Evolutionary conservation across 257 asterid genomes (phyloP).

Genomic region (Nicotiana obtusifolia): DNA sequence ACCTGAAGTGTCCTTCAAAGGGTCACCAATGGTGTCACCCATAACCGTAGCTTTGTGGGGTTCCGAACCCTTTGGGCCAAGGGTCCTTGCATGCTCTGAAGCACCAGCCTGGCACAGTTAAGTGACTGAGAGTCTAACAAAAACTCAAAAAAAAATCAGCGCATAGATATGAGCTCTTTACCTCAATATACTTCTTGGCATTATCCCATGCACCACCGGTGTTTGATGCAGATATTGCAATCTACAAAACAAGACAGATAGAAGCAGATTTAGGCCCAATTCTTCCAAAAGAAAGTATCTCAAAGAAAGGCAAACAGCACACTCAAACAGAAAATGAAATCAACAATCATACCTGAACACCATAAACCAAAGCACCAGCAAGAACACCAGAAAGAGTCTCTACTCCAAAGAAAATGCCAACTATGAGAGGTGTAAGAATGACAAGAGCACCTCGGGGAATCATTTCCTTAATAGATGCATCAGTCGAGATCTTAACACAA

Average conservation of each 20-base stretch:
- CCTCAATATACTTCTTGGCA: slow-evolving; percentile 8
- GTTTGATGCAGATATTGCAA: background rate
- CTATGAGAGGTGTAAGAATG: slow-evolving; percentile 77
- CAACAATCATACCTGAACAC: slow-evolving; percentile 57
- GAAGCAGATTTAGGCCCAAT: too few species aligned
- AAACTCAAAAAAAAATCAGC: background rate
- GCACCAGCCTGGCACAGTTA: slow-evolving; percentile 3
- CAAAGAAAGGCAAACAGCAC: too few species aligned
- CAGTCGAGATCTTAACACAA: slow-evolving; percentile 75
- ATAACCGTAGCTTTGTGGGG: background rate
- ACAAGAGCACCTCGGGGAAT: slow-evolving; percentile 85
- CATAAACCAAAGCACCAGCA: slow-evolving; percentile 72
- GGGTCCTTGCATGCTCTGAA: slow-evolving; percentile 6
- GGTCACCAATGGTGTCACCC: background rate
- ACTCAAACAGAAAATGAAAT: too few species aligned
- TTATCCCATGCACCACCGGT: slow-evolving; percentile 5
- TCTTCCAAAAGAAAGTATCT: too few species aligned
- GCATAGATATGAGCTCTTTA: background rate
- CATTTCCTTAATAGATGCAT: slow-evolving; percentile 81
- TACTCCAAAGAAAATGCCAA: slow-evolving; percentile 67
- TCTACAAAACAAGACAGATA: background rate
- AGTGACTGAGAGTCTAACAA: too few species aligned
- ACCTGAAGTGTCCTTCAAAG: slow-evolving; percentile 6
- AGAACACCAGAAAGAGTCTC: slow-evolving; percentile 81
- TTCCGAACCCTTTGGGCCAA: slow-evolving; percentile 3